phyloP scores from a whole-genome alignment of 768 basidiomycete species.

The Serendipita sp. region DNA sequence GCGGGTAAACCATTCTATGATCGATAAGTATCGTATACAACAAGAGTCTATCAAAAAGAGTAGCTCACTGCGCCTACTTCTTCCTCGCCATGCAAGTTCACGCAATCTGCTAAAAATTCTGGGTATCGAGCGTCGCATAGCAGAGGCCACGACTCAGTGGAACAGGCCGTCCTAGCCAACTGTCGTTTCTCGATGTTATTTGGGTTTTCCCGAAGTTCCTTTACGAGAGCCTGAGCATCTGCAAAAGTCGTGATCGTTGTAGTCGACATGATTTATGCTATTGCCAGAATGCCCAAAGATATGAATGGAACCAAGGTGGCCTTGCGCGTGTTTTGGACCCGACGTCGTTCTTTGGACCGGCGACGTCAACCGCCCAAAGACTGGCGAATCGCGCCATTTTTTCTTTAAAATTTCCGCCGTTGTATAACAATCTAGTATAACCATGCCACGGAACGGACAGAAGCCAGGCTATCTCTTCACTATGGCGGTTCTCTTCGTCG shows the following conservation, averaged over 20 bases:
- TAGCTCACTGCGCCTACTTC: not conserved
- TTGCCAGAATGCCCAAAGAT: not conserved
- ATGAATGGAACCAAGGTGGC: no score
- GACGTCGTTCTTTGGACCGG: no score
- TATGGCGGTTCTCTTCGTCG: not conserved
- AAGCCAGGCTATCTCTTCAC: not conserved
- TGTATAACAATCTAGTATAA: no score
- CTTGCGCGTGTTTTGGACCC: no score
- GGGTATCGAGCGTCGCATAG: constrained; percentile 1
- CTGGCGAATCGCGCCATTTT: no score
- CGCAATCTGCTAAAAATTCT: not conserved
- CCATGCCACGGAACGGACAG: no score
- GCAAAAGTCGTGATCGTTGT: not conserved
- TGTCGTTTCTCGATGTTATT: not conserved
- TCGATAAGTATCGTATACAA: not conserved
- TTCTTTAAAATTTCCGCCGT: no score
- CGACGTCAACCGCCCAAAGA: no score
- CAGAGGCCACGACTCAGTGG: not conserved
- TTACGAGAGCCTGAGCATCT: not conserved
- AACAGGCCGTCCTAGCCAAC: not conserved
- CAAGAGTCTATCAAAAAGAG: not conserved
- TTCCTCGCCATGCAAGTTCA: not conserved
- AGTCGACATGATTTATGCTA: not conserved
- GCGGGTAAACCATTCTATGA: not conserved
- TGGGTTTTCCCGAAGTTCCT: not conserved